These are phyloP conservation scores for Rhizophagus clarus DNA, from an alignment of 192 early-diverging fungal species.

Conservation along the genomic window DNA sequence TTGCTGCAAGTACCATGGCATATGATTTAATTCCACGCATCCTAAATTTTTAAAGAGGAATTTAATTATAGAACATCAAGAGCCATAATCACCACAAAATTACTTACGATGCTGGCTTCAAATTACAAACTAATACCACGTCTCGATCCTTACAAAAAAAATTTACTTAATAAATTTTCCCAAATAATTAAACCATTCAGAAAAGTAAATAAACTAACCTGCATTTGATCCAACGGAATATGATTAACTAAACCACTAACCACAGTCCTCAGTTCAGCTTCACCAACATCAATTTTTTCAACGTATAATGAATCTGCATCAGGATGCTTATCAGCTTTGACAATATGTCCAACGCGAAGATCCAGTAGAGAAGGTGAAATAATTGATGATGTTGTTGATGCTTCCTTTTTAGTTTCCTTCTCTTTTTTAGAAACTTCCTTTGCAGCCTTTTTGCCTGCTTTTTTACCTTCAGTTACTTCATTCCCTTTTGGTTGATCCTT, in stretches of 20 bases:
- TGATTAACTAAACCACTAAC: constrained; percentile 93
- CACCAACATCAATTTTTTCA: constrained; percentile 92
- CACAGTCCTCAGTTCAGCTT: constrained; percentile 81
- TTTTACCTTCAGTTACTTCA: constrained; percentile 34
- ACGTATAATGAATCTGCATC: constrained; percentile 97
- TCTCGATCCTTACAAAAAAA: constrained; percentile 48
- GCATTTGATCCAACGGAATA: constrained; percentile 89
- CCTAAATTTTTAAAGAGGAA: constrained; percentile 22
- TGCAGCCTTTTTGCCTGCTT: constrained; percentile 35
- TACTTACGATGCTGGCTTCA: constrained; percentile 80
- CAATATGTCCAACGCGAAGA: constrained; percentile 90
- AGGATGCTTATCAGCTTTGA: constrained; percentile 84
- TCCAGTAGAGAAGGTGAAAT: constrained; percentile 83
- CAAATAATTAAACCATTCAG: constrained; percentile 71
- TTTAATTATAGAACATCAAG: no score
- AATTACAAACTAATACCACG: constrained; percentile 81
- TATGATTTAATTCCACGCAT: constrained; percentile 95
- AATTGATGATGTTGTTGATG: constrained; percentile 46
- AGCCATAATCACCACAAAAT: no score
- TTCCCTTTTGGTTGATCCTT: constrained; percentile 31
- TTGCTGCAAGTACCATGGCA: constrained; percentile 96
- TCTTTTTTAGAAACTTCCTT: constrained; percentile 56
- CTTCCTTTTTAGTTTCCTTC: constrained; percentile 62
- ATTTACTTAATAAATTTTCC: constrained; percentile 47
- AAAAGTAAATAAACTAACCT: constrained; percentile 62